Conservation (phyloP, 805 yeast species). For the Ogataea salicorniae region DNA sequence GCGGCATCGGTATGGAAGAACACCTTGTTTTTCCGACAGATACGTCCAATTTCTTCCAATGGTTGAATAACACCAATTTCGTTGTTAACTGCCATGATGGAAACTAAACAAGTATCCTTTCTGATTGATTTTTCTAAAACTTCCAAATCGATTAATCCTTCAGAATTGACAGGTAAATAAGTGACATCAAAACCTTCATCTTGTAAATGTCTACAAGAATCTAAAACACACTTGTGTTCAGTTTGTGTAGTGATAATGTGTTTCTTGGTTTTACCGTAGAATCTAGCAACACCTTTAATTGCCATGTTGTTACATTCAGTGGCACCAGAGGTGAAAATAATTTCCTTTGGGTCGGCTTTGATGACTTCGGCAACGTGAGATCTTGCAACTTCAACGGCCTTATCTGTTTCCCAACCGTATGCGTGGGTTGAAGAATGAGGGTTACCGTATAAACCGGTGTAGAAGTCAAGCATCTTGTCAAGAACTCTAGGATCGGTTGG, state of each 20-base stretch:
- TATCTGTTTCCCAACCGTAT: conserved; percentile 98
- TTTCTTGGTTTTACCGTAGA: conserved; percentile 81
- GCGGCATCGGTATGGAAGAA: conserved; percentile 98
- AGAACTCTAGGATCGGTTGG: conserved; percentile 96
- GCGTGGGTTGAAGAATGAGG: conserved; percentile 97
- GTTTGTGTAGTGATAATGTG: conserved; percentile 96
- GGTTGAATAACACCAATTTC: conserved; percentile 99
- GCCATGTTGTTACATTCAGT: conserved; percentile 96
- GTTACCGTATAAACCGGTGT: conserved; percentile 92
- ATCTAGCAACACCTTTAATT: conserved; percentile 91
- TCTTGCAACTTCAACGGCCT: conserved; percentile 85
- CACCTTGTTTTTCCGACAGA: conserved; percentile 82
- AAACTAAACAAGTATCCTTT: conserved; percentile 85
- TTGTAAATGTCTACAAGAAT: conserved; percentile 89
- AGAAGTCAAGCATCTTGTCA: conserved; percentile 79
- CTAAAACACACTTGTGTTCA: conserved; percentile 98
- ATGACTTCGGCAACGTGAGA: conserved; percentile 76
- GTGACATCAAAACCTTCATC: conserved; percentile 97
- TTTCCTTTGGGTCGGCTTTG: conserved; percentile 93
- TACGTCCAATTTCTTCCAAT: conserved; percentile 81
- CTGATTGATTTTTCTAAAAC: conserved; percentile 78
- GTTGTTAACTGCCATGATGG: conserved; percentile 95
- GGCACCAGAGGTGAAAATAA: conserved; percentile 95
- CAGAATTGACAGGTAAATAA: conserved; percentile 73
- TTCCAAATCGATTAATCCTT: conserved; percentile 76